A percentile compares a stretch with the other conserved stretches of the same genome.
Conservation (phyloP, 139 green algal species). For the Picochlorum sp. region DNA sequence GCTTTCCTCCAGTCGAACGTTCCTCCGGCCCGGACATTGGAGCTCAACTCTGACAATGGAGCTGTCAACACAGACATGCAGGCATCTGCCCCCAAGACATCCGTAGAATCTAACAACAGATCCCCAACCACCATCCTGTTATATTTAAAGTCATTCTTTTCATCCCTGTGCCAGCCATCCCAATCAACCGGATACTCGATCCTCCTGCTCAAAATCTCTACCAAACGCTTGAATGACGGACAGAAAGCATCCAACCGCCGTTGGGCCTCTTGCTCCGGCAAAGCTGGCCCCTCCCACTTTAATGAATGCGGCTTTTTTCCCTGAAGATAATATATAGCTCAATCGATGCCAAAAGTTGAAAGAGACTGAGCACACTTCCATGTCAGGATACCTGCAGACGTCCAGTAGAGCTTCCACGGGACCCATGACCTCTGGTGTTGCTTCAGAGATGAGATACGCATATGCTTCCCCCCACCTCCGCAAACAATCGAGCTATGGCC, state of each 20-base stretch:
- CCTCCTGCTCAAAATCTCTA: constrained; percentile 44
- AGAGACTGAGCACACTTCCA: constrained; percentile 60
- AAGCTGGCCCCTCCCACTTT: constrained; percentile 16
- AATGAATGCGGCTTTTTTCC: constrained; percentile 21
- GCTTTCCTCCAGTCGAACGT: constrained; percentile 61
- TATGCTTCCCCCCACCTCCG: constrained; percentile 87
- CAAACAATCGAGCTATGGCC: constrained; percentile 86
- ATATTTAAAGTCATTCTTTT: constrained; percentile 60
- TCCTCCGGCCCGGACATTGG: not conserved
- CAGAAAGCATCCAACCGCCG: constrained; percentile 47
- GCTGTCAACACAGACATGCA: constrained; percentile 47
- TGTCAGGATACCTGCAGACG: constrained; percentile 69
- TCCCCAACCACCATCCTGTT: constrained; percentile 44
- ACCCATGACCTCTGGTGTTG: constrained; percentile 20
- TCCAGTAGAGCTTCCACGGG: constrained; percentile 83
- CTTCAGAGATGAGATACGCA: constrained; percentile 50
- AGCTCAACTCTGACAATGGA: constrained; percentile 42
- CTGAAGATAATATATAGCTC: constrained; percentile 27
- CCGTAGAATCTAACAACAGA: constrained; percentile 54
- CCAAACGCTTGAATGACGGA: constrained; percentile 64
- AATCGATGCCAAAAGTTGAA: constrained; percentile 92
- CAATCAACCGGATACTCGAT: constrained; percentile 42
- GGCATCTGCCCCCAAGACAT: constrained; percentile 39
- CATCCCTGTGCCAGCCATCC: constrained; percentile 46
- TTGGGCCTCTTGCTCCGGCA: constrained; percentile 24